Conservation (phyloP, 1,139 yeast genomes). For the Petasospora rhodanensis region DNA sequence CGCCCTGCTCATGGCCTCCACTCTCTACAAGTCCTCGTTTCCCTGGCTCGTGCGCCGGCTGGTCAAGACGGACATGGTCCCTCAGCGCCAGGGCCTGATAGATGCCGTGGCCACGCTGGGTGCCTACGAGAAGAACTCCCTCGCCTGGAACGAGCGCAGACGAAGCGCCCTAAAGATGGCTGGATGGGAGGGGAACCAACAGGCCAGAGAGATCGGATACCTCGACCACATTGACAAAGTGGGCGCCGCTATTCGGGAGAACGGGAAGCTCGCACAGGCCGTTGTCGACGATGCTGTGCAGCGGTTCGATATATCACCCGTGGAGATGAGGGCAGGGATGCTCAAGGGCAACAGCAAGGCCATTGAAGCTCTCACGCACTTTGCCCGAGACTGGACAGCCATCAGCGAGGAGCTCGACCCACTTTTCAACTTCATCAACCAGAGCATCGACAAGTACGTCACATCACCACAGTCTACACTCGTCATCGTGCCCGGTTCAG, state of each 20-base stretch:
- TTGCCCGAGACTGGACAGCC: conserved; percentile 66
- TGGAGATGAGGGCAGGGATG: conserved; percentile 34
- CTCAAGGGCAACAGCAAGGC: conserved; percentile 48
- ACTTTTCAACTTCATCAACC: conserved; percentile 43
- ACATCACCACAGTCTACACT: conserved; percentile 35
- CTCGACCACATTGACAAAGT: conserved; percentile 43
- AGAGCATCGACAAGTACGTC: conserved; percentile 28
- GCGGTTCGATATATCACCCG: conserved; percentile 38
- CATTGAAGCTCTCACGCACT: conserved; percentile 69
- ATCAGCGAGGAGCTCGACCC: conserved; percentile 49
- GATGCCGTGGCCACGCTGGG: conserved; percentile 51
- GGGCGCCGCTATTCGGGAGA: conserved; percentile 40
- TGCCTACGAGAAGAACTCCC: conserved; percentile 38
- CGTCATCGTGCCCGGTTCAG: conserved; percentile 74
- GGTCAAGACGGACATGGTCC: conserved; percentile 20
- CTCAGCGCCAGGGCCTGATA: conserved; percentile 36
- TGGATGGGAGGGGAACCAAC: conserved; percentile 51
- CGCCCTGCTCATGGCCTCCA: conserved; percentile 28
- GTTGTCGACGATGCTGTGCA: conserved; percentile 41
- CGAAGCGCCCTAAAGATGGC: conserved; percentile 42
- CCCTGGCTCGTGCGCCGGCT: conserved; percentile 19
- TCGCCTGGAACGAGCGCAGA: conserved; percentile 42
- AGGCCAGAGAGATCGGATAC: conserved; percentile 54
- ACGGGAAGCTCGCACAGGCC: conserved; percentile 41
- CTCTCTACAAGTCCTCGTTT: conserved; percentile 27